Evolutionary conservation across 164 flowering plant species (phyloP).

Genomic region (Hamamelis virginiana): DNA sequence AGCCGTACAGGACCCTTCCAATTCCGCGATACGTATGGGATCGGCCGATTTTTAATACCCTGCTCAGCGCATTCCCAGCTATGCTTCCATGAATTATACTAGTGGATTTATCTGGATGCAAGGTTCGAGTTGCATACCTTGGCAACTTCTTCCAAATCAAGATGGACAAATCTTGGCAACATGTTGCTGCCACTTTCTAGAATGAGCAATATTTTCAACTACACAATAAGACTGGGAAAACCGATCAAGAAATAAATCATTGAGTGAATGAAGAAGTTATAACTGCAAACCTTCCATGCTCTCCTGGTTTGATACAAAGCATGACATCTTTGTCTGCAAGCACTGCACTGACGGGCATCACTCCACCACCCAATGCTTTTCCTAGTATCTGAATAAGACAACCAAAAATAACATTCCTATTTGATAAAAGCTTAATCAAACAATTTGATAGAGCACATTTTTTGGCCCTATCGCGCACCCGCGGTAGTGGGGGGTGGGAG

Average conservation of each 20-base stretch:
- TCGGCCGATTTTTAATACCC: too few relatives aligned
- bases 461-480: too few relatives aligned
- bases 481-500: too few relatives aligned
- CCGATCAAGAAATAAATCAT: not conserved
- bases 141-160: slow-evolving; percentile 6
- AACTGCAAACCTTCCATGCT: slow-evolving; percentile 87
- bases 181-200: not conserved
- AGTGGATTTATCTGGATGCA: too few relatives aligned
- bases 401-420: slow-evolving; percentile 2
- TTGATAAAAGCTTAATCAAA: too few relatives aligned
- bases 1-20: too few relatives aligned
- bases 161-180: not conserved
- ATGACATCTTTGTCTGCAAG: slow-evolving; percentile 94
- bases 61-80: too few relatives aligned
- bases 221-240: not conserved
- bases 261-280: slow-evolving; percentile 1
- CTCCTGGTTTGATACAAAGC: slow-evolving; percentile 91
- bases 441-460: too few relatives aligned
- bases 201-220: not conserved
- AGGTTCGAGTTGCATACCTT: not conserved
- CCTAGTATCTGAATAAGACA: slow-evolving; percentile 68
- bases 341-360: slow-evolving; percentile 91
- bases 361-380: slow-evolving; percentile 97
- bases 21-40: too few relatives aligned
- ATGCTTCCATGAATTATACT: too few relatives aligned